These are phyloP conservation scores for Entophlyctis helioformis DNA, from an alignment of 192 early-diverging fungal species.

Conservation along the genomic window DNA sequence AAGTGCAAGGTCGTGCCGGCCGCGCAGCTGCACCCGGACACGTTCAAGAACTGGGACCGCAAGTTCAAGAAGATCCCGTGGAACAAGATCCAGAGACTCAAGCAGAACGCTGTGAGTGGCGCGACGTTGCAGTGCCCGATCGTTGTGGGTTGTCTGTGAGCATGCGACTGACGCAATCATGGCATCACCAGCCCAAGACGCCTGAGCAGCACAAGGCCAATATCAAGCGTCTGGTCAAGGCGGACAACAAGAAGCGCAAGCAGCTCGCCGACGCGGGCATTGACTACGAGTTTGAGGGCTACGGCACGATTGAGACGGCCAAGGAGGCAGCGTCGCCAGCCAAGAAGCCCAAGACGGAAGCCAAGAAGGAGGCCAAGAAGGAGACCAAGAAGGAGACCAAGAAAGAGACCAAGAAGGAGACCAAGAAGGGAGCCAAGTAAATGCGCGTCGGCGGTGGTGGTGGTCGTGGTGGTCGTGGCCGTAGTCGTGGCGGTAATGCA, in stretches of 20 bases:
- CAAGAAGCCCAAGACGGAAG: conserved; percentile 1
- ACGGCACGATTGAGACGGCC: conserved; percentile 9
- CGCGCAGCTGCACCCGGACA: conserved; percentile 60
- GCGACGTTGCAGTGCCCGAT: neutral
- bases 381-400: too few species aligned
- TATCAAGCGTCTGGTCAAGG: conserved; percentile 33
- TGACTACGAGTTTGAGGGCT: conserved; percentile 83
- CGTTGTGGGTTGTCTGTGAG: neutral
- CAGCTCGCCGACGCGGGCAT: conserved; percentile 60
- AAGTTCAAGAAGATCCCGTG: conserved; percentile 52
- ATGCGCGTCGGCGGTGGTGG: too few species aligned
- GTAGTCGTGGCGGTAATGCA: too few species aligned
- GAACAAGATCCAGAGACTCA: conserved; percentile 40
- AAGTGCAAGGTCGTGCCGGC: conserved; percentile 61
- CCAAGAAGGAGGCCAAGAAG: neutral
- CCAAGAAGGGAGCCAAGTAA: too few species aligned
- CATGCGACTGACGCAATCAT: neutral
- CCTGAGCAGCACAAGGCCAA: conserved; percentile 26
- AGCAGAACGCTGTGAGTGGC: neutral
- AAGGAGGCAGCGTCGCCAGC: neutral
- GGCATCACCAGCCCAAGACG: conserved; percentile 25
- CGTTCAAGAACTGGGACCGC: conserved; percentile 63
- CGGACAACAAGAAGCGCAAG: conserved; percentile 48
- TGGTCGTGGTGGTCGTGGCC: too few species aligned
- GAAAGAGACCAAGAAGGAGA: too few species aligned